Evolutionary conservation across 352 stramenopile species (phyloP), one percentile per base, ranked within the genome.

Genomic region (Phytophthora colocasiae): DNA sequence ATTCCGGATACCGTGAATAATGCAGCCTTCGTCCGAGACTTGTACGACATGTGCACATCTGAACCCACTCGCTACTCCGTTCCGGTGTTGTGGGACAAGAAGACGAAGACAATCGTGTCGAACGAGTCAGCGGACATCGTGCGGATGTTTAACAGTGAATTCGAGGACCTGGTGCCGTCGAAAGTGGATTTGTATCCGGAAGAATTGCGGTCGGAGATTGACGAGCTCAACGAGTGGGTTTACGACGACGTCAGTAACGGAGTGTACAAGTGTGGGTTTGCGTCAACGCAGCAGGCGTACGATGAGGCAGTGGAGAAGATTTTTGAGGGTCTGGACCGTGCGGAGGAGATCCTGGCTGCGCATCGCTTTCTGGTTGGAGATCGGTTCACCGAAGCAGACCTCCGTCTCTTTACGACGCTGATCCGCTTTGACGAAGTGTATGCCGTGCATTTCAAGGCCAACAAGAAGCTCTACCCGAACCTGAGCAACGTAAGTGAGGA

Each of bases 81-180:
- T 44, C 97, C 96, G 22, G 63, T 99, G 0, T 67, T 99, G 10
- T 98, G 88, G 80, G 96, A 99, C 80, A 98, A 95, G 64, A 97
- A 98, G 68, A 67, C 75, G 0, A 73, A 95, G 24, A 97, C 86
- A 6, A 98, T 99, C 67, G 96, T 99, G 11, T 98, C 92, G 73
- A 99, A 98, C 66, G 96, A 99, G 77, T 98, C 89, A 1, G 86
- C 87, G 24, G 96, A 99, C 58, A 98, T 99, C 75, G 90, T 98
- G 11, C 81, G 92, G 64, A 98, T 98, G 86, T 80, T 99, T 36
- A 98, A 98, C 78, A 87, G 75, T 17, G 85, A 81, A 31, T 99
- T 99, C 54, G 87, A 98, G 49, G 71, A 83, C 4, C 83, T 98
- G 52, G 70, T 77, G 32, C 80, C 87, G 29, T 77, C 85, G 22